Conservation (phyloP, 805 yeast genomes). For the Allodekkera sacchari region DNA sequence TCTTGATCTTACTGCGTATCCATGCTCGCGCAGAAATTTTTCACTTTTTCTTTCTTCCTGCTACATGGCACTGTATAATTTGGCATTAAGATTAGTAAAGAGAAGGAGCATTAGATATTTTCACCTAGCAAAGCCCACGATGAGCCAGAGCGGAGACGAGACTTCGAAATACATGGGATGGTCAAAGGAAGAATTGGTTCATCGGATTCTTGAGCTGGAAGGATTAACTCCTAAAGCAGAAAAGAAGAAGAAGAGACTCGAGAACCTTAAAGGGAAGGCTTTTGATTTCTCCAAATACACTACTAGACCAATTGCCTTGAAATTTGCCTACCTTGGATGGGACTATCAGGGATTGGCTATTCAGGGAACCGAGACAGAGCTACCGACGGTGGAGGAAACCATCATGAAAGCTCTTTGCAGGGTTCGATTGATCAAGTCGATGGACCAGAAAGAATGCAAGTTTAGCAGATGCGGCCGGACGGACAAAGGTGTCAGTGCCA, state of each 20-base stretch:
- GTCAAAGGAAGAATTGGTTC: conserved; percentile 58
- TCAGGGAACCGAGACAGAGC: conserved; percentile 66
- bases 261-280: conserved; percentile 24
- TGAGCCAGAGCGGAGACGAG: no score
- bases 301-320: conserved; percentile 66
- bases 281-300: conserved; percentile 61
- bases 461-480: conserved; percentile 94
- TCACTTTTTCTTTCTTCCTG: no score
- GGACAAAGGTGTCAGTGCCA: conserved; percentile 94
- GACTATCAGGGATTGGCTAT: conserved; percentile 83
- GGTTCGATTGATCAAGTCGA: conserved; percentile 54
- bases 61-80: no score
- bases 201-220: conserved; percentile 51
- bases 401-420: conserved; percentile 63
- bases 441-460: conserved; percentile 52
- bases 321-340: conserved; percentile 92
- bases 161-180: conserved; percentile 38
- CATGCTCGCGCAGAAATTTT: no score
- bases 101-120: no score
- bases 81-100: no score
- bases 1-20: no score
- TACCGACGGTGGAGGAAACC: conserved; percentile 81
- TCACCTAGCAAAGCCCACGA: no score
- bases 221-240: conserved; percentile 4
- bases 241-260: neutral